Evolutionary conservation across 352 stramenopile genomes (phyloP), one percentile per base, ranked within the genome.

Genomic region (Globisporangium polare): DNA sequence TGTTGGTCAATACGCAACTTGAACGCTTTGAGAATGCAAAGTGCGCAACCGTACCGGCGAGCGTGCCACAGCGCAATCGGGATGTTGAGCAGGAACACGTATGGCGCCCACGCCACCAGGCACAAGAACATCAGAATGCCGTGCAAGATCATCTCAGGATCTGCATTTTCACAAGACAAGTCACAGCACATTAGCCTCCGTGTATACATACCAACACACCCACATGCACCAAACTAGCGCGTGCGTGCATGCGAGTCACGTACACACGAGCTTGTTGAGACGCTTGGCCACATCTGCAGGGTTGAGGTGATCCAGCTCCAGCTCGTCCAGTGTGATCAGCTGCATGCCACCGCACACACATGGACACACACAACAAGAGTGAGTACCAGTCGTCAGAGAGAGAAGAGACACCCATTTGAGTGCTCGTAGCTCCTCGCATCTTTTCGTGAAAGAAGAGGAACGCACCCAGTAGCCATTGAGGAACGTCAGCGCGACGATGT

Each of bases 271-370:
- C 60, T 84, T 90, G 68, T 95, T 95, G 27, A 95, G 81, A 47
- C 83, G 81, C 55, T 89, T 86, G 65, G 83, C 68, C 46, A 95
- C 86, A 71, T 95, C 86, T 20, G 86, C 86, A 17, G 86, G 86
- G 69, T 95, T 95, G 41, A 95, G 66, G 68, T 95, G 86, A 63
- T 95, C 86, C 53, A 95, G 70, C 67, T 95, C 86, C 50, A 95
- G 68, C 62, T 95, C 86, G 61, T 95, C 86, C 52, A 95, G 66
- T 10, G 83, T 94, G 66, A 94, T 89, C 18, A 94, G 70, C 85
- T 94, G 46, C 20, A 43, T 5, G 42, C n/a, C 17, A 68, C 15
- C 37, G 3, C 12, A 35, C 15, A 53, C 24, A 33, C 29, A 33
- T 5, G 58, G 12, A 57, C 35, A 46, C 8, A 58, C 54, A 20